Percentiles rank a stretch among this genome's conserved stretches.
phyloP scores from a whole-genome alignment of 331 rosid genomes.

The Arachis monticola region DNA sequence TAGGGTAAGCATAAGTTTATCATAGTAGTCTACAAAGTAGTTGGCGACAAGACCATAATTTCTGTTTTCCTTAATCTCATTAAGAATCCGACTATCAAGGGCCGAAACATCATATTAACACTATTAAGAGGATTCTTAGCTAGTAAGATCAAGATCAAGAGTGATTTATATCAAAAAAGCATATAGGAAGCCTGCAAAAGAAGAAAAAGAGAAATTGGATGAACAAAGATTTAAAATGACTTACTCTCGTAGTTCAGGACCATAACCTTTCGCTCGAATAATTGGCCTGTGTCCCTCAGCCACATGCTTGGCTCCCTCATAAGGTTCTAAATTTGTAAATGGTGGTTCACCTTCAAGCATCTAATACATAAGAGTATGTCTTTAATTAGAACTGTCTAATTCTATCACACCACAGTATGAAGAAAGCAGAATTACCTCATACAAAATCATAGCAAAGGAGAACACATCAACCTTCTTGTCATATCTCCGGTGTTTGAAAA shows the following conservation, averaged over 20 bases:
- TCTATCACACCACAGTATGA: conserved; percentile 1
- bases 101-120: not conserved
- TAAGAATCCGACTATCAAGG: not conserved
- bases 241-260: conserved; percentile 74
- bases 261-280: conserved; percentile 66
- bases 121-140: conserved; percentile 12
- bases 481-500: conserved; percentile 81
- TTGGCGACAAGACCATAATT: not conserved
- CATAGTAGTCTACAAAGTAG: conserved; percentile 15
- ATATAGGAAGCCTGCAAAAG: not conserved
- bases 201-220: not conserved
- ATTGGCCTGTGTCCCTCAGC: conserved; percentile 87
- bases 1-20: not conserved
- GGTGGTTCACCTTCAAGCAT: conserved; percentile 97
- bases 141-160: not conserved
- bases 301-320: conserved; percentile 85
- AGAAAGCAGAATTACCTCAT: conserved; percentile 69
- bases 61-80: conserved; percentile 10
- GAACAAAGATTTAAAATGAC: conserved; percentile 36
- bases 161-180: not conserved
- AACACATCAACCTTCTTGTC: conserved; percentile 96
- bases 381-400: conserved; percentile 26
- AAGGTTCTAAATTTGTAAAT: conserved; percentile 77
- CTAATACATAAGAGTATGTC: conserved; percentile 55
- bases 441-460: conserved; percentile 92